phyloP scores from a whole-genome alignment of 2,329 filamentous ascomycete genomes.

The Colletotrichum neosansevieriae region DNA sequence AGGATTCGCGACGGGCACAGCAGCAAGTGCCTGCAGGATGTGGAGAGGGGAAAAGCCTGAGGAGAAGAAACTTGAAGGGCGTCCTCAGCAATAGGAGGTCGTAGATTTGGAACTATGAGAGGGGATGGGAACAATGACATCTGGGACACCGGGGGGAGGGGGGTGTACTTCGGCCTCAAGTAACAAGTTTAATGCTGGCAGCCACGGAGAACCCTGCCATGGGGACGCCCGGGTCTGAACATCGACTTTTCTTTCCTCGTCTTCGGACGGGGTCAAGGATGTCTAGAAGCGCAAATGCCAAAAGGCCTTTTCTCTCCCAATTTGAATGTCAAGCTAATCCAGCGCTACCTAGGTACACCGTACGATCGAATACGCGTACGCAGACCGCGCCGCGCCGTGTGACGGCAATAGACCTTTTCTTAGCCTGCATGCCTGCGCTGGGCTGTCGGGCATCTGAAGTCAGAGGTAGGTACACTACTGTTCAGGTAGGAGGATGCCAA shows the following conservation, averaged over 20 bases:
- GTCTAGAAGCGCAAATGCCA: neutral
- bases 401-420: neutral
- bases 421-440: conserved; percentile 21
- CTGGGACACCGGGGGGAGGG: conserved; percentile 5
- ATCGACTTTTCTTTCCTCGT: conserved; percentile 3
- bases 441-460: neutral
- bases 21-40: conserved; percentile 35
- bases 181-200: conserved; percentile 28
- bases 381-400: neutral
- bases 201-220: conserved; percentile 32
- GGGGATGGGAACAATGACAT: conserved; percentile 23
- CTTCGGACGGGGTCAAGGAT: conserved; percentile 9
- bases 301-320: neutral
- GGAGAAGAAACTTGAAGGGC: conserved; percentile 23
- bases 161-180: conserved; percentile 25
- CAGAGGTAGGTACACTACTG: too few relatives aligned
- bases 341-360: neutral
- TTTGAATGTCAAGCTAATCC: neutral
- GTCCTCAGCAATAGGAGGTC: conserved; percentile 9
- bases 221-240: conserved; percentile 2
- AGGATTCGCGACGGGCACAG: conserved; percentile 34
- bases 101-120: conserved; percentile 3
- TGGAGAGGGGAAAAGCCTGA: neutral
- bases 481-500: too few relatives aligned
- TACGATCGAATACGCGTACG: neutral